A percentile compares a stretch with the other conserved stretches of the same genome.
These are phyloP conservation scores for Fusarium dimerum DNA, from an alignment of 2,329 filamentous ascomycete genomes.

Conservation along the genomic window DNA sequence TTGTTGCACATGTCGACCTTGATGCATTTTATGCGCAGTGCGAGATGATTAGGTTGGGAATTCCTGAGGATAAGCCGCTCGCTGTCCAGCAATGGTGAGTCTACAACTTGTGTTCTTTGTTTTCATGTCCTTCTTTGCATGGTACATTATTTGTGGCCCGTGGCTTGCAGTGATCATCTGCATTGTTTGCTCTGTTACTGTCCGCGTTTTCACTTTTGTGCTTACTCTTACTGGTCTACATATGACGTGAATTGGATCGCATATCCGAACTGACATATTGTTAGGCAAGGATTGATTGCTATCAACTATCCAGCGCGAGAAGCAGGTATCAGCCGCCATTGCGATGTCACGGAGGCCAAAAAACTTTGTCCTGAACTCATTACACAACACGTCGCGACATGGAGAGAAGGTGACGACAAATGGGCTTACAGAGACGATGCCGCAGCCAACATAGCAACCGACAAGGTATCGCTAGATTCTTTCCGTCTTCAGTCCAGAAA, in stretches of 20 bases:
- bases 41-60: conserved; percentile 82
- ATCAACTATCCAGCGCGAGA: conserved; percentile 91
- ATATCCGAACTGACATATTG: conserved; percentile 14
- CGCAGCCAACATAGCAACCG: conserved; percentile 74
- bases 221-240: background rate
- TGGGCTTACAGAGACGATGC: conserved; percentile 91
- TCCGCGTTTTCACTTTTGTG: background rate
- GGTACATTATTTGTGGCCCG: background rate
- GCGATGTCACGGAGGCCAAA: conserved; percentile 77
- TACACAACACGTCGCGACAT: conserved; percentile 91
- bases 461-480: conserved; percentile 93
- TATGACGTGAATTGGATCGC: background rate
- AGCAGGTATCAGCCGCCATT: conserved; percentile 77
- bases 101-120: background rate
- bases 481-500: conserved; percentile 83
- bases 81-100: conserved; percentile 88
- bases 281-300: conserved; percentile 86
- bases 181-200: background rate
- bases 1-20: conserved; percentile 89
- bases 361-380: conserved; percentile 84
- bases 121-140: background rate
- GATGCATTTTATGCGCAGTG: conserved; percentile 98
- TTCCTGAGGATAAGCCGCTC: conserved; percentile 74
- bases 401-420: conserved; percentile 85
- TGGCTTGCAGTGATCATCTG: background rate